A percentile compares a stretch with the other conserved stretches of the same genome.
These are phyloP conservation scores for Cafeteria roenbergensis DNA, from an alignment of 108 stramenopile species.

Conservation along the genomic window DNA sequence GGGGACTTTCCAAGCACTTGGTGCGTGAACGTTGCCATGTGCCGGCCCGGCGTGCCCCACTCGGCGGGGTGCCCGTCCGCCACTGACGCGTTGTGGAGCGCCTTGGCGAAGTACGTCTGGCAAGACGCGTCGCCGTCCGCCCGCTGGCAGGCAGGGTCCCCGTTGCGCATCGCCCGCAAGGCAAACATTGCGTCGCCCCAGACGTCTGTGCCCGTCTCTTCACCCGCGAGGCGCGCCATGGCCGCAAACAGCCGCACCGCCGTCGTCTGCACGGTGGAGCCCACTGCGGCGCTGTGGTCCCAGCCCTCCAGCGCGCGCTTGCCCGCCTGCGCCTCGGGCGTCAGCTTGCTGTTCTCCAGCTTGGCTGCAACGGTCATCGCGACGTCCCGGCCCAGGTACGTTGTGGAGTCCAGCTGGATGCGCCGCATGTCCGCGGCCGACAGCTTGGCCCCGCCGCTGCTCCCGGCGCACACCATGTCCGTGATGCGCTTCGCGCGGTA, in stretches of 20 bases:
- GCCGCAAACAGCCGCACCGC: too few relatives aligned
- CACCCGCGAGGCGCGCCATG: neutral
- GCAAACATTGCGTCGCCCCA: neutral
- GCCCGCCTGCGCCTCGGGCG: neutral
- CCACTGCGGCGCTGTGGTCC: neutral
- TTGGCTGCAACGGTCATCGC: neutral
- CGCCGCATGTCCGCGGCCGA: neutral
- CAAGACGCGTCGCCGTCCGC: neutral
- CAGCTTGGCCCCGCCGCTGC: neutral
- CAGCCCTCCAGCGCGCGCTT: neutral
- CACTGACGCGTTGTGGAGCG: neutral
- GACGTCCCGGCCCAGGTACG: conserved; percentile 7
- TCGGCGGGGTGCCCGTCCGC: neutral
- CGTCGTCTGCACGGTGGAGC: neutral
- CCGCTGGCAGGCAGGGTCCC: neutral
- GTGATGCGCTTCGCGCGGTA: conserved; percentile 19
- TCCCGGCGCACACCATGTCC: neutral
- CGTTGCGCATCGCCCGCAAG: neutral
- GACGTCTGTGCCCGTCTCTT: neutral
- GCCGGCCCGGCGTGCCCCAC: conserved; percentile 15
- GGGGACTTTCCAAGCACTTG: conserved; percentile 2
- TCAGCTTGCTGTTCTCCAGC: neutral
- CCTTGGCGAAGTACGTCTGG: neutral
- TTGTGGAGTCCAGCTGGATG: conserved; percentile 13
- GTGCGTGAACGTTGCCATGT: neutral